Conservation (phyloP, 495 filamentous ascomycete species). For the Aspergillus incahuasiensis region DNA sequence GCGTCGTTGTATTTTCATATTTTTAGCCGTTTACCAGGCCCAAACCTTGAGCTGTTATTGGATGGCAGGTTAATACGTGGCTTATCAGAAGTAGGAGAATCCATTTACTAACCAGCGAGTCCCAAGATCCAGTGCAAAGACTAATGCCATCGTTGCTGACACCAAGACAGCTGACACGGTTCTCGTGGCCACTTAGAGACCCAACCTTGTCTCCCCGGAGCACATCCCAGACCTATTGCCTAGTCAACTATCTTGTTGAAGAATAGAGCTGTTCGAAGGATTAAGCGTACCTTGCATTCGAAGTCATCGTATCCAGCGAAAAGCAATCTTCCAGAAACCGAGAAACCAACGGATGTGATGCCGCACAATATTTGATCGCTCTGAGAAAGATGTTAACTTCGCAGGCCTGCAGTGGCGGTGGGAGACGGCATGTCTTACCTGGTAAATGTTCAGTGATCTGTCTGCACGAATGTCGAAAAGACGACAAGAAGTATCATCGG, state of each 20-base stretch:
- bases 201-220: conserved; percentile 96
- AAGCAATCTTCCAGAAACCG: conserved; percentile 89
- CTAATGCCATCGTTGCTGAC: conserved; percentile 99
- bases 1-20: conserved; percentile 33
- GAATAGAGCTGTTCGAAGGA: not conserved
- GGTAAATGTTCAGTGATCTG: conserved; percentile 92
- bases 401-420: not conserved
- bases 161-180: conserved; percentile 95
- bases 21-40: conserved; percentile 56
- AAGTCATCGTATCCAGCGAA: conserved; percentile 99
- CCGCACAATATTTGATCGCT: conserved; percentile 96
- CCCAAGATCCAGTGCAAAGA: conserved; percentile 98
- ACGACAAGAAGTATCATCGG: conserved; percentile 95
- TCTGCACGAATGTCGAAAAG: conserved; percentile 97
- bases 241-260: conserved; percentile 5
- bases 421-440: conserved; percentile 51
- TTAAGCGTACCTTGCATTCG: conserved; percentile 85
- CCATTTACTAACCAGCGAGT: conserved; percentile 77
- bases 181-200: conserved; percentile 93
- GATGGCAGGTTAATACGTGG: conserved; percentile 14
- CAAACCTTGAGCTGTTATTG: conserved; percentile 73
- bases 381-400: conserved; percentile 42
- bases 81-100: not conserved
- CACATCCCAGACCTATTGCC: conserved; percentile 86
- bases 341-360: conserved; percentile 97